phyloP scores from a whole-genome alignment of 2,329 filamentous ascomycete species.

The Biscogniauxia marginata region DNA sequence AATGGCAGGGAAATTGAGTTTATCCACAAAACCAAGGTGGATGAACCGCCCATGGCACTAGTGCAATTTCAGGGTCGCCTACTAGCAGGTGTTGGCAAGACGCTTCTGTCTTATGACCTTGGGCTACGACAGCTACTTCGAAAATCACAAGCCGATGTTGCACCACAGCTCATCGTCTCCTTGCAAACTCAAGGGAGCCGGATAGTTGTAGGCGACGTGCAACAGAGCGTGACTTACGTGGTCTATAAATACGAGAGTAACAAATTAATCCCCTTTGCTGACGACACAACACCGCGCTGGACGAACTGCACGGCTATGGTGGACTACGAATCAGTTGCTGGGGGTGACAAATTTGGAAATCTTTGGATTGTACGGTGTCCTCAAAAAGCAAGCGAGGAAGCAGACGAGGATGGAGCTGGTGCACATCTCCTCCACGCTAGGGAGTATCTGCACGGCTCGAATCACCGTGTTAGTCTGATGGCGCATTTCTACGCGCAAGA shows the following conservation, averaged over 20 bases:
- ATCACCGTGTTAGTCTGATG: slow-evolving; percentile 81
- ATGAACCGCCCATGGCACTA: slow-evolving; percentile 85
- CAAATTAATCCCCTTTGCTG: slow-evolving; percentile 86
- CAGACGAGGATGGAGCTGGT: slow-evolving; percentile 88
- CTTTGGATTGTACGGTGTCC: slow-evolving; percentile 90
- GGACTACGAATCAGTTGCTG: slow-evolving; percentile 93
- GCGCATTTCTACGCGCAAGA: slow-evolving; percentile 90
- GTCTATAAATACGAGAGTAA: slow-evolving; percentile 94
- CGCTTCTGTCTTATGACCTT: slow-evolving; percentile 85
- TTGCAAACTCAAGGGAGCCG: slow-evolving; percentile 88
- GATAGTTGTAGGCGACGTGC: slow-evolving; percentile 88
- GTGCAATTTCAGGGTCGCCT: slow-evolving; percentile 90
- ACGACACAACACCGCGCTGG: slow-evolving; percentile 88
- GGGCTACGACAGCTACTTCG: slow-evolving; percentile 90
- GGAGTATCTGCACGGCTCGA: slow-evolving; percentile 84
- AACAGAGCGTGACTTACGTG: slow-evolving; percentile 87
- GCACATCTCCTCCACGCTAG: slow-evolving; percentile 89
- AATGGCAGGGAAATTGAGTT: slow-evolving; percentile 88
- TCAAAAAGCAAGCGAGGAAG: slow-evolving; percentile 79
- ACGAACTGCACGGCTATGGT: slow-evolving; percentile 91
- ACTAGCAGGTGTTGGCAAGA: slow-evolving; percentile 78
- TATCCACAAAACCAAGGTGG: slow-evolving; percentile 92
- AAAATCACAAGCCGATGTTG: slow-evolving; percentile 81
- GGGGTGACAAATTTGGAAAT: slow-evolving; percentile 97
- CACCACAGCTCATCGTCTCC: slow-evolving; percentile 80